A percentile compares a stretch with the other conserved stretches of the same genome.
phyloP scores from a whole-genome alignment of 768 basidiomycete genomes.

The Boletus edulis region DNA sequence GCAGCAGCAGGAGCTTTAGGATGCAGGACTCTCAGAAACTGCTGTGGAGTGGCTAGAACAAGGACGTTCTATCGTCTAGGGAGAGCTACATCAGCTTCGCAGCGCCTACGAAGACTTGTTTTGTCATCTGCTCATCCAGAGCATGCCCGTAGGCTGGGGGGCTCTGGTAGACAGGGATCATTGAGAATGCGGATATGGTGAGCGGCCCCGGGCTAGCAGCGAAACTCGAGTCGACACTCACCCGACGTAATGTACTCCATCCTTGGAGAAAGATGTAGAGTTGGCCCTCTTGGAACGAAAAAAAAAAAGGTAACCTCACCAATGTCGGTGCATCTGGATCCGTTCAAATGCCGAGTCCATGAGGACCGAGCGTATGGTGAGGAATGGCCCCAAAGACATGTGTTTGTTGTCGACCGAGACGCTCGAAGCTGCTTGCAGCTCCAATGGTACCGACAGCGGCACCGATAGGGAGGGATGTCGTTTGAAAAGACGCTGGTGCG shows the following conservation, averaged over 20 bases:
- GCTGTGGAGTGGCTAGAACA: no score
- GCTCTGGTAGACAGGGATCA: neutral
- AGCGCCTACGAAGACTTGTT: no score
- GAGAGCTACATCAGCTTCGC: no score
- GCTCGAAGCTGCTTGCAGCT: constrained; percentile 12
- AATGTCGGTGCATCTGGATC: neutral
- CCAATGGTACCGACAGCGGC: constrained; percentile 10
- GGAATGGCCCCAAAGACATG: neutral
- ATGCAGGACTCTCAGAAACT: no score
- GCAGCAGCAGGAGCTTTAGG: no score
- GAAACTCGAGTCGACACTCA: neutral
- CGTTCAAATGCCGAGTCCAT: neutral
- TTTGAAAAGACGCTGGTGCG: no score
- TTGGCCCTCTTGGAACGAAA: neutral
- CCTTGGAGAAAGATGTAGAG: neutral
- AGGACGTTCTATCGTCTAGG: no score
- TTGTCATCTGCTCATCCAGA: no score
- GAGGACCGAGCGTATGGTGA: neutral
- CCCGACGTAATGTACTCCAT: neutral
- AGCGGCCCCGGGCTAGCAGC: neutral
- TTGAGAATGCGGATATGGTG: neutral
- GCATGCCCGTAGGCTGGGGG: no score
- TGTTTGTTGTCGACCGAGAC: constrained; percentile 8
- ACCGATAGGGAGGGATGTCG: neutral
- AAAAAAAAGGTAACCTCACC: neutral